Evolutionary conservation across 73 alveolate species (phyloP).

Genomic region (Paramecium biaurelia): DNA sequence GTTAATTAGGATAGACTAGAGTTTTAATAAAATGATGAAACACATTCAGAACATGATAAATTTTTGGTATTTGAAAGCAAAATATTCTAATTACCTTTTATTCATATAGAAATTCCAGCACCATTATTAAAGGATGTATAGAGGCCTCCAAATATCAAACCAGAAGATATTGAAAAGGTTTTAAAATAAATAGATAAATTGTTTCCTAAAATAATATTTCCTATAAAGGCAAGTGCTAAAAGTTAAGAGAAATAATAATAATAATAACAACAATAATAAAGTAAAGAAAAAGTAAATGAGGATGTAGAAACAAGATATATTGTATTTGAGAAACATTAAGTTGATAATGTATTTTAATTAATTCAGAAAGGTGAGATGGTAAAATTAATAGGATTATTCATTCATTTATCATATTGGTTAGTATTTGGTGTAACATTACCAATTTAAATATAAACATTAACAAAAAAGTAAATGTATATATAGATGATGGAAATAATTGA

Average conservation of each 20-base stretch:
- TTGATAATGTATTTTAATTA: background rate
- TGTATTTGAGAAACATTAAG: background rate
- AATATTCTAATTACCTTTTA: slow-evolving; percentile 17
- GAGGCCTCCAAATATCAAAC: slow-evolving; percentile 13
- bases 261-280: background rate
- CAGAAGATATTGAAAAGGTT: background rate
- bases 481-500: slow-evolving; percentile 28
- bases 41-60: slow-evolving; percentile 47
- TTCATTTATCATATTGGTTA: slow-evolving; percentile 53
- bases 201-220: slow-evolving; percentile 19
- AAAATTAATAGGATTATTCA: slow-evolving; percentile 28
- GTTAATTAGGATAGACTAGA: slow-evolving; percentile 5
- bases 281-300: background rate
- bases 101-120: slow-evolving; percentile 24
- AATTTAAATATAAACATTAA: slow-evolving; percentile 21
- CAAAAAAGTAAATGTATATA: slow-evolving; percentile 27
- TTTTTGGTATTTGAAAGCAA: slow-evolving; percentile 31
- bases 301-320: slow-evolving; percentile 5
- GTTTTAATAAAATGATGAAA: slow-evolving; percentile 43
- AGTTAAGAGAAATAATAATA: background rate
- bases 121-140: slow-evolving; percentile 26
- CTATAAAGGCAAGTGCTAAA: background rate
- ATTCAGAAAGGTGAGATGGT: slow-evolving; percentile 1
- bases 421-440: slow-evolving; percentile 51
- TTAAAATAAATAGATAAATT: slow-evolving; percentile 23